phyloP scores from a whole-genome alignment of 768 basidiomycete species.

The Lactarius deliciosus region DNA sequence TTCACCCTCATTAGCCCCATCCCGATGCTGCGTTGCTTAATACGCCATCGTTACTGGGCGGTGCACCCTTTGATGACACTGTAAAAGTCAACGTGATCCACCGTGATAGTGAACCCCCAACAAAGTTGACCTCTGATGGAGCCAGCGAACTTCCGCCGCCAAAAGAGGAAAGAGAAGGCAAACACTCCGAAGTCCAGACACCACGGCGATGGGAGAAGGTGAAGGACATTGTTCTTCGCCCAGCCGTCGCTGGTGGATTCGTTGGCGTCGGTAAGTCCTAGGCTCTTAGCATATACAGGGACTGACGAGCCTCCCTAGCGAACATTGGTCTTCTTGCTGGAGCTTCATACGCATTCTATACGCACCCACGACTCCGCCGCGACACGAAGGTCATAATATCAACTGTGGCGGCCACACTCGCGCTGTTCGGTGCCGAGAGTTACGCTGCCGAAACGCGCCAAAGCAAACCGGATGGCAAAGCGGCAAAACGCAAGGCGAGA shows the following conservation, averaged over 20 bases:
- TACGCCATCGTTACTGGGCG: conserved; percentile 40
- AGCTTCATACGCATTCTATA: conserved; percentile 63
- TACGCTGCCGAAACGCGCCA: conserved; percentile 60
- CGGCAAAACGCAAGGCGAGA: conserved; percentile 55
- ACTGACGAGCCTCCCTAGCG: conserved; percentile 41
- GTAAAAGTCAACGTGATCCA: conserved; percentile 59
- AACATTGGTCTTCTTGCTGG: conserved; percentile 69
- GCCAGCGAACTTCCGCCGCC: neutral
- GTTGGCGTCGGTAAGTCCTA: conserved; percentile 58
- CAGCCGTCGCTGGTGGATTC: conserved; percentile 70
- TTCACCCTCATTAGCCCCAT: conserved; percentile 45
- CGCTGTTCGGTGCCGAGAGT: conserved; percentile 62
- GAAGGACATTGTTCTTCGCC: conserved; percentile 57
- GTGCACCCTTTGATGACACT: conserved; percentile 44
- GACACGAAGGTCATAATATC: conserved; percentile 55
- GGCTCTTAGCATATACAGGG: neutral
- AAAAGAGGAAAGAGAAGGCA: conserved; percentile 31
- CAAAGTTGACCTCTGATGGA: conserved; percentile 36
- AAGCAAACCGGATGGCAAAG: conserved; percentile 56
- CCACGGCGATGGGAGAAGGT: conserved; percentile 51
- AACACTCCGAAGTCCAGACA: conserved; percentile 48
- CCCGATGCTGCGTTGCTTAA: conserved; percentile 65
- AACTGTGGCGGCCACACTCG: conserved; percentile 52
- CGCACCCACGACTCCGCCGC: conserved; percentile 55
- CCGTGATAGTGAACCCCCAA: conserved; percentile 41